A percentile compares a stretch with the other conserved stretches of the same genome.
Conservation (phyloP, 75 land plant genomes). For the Pinus taeda region DNA sequence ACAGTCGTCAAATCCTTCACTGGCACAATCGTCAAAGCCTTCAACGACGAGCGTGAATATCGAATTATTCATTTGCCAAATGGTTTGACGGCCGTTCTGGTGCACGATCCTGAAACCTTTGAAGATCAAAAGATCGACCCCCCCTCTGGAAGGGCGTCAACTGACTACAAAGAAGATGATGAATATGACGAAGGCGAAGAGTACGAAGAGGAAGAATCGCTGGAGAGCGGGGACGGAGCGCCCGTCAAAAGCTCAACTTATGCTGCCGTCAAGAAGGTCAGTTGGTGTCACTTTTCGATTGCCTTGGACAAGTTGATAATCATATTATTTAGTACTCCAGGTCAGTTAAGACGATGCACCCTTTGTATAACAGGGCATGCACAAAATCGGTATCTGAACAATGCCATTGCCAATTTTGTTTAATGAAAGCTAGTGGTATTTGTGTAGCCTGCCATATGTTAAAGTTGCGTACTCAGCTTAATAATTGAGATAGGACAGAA, state of each 20-base stretch:
- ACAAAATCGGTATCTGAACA: no score
- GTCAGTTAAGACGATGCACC: no score
- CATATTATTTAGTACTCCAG: no score
- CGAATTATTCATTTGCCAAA: conserved; percentile 46
- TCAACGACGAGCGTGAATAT: conserved; percentile 55
- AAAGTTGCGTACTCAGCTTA: no score
- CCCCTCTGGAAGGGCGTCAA: neutral
- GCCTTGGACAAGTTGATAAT: no score
- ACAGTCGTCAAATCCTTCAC: conserved; percentile 56
- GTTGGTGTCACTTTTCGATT: no score
- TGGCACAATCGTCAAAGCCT: conserved; percentile 48
- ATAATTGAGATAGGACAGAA: no score
- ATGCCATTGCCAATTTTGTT: no score
- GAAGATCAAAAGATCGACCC: neutral
- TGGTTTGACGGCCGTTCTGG: conserved; percentile 57
- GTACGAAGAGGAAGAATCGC: neutral
- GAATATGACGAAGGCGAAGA: neutral
- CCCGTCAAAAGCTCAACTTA: neutral
- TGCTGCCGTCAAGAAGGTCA: conserved; percentile 10
- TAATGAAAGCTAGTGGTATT: no score
- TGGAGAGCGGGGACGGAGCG: neutral
- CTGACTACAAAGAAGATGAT: conserved; percentile 7
- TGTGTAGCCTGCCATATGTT: no score
- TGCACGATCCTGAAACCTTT: conserved; percentile 68
- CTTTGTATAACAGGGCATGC: no score